Base-by-base conservation (phyloP, 495 filamentous ascomycete species). In the Daldinia grandis region DNA sequence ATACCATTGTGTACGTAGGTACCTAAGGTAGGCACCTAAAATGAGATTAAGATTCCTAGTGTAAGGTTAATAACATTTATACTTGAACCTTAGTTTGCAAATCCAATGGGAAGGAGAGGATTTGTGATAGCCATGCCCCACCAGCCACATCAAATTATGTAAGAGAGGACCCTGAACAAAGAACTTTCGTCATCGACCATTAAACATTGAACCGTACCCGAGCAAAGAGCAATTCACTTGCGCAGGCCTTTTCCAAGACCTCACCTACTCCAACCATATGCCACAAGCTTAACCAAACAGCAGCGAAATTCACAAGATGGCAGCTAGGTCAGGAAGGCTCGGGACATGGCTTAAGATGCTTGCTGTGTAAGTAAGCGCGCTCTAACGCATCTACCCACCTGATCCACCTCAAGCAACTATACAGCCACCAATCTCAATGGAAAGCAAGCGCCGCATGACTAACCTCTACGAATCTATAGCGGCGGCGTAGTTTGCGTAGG, bases 401-500 rank as follows among this genome's bases (percentile, higher is more conserved):
- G 33, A 50, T 57, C 4, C 19, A 53, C n/a, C 24, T 53, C 14
- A 53, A 28, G 25, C 9, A 37, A 31, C 28, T 35, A 56, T 56
- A 37, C 28, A 35, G 10, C 28, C 54, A 30, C 55, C 61, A 61
- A 38, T 30, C 38, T 30, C 49, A 24, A n/a, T n/a, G n/a, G n/a
- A 49, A 59, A 4, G 17, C 15, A 56, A 51, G n/a, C 38, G 12
- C 40, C 63, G 33, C 42, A 63, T 51, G 28, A 55, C 74, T 66
- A 77, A 72, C 62, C 63, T 75, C 47, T 28, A 15, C 27, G 54
- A 56, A 62, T 40, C 28, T 58, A 67, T 72, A 98, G 94, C 47
- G 90, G 89, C 51, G 84, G 81, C 31, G 82, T 83, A 33, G 81
- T 94, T 51, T 88, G 86, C 78, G 82, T 97, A 68, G 95, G 95